Evolutionary conservation across 2,329 filamentous ascomycete species (phyloP), one percentile per base, ranked within the genome.

Genomic region (Beauveria sp.): DNA sequence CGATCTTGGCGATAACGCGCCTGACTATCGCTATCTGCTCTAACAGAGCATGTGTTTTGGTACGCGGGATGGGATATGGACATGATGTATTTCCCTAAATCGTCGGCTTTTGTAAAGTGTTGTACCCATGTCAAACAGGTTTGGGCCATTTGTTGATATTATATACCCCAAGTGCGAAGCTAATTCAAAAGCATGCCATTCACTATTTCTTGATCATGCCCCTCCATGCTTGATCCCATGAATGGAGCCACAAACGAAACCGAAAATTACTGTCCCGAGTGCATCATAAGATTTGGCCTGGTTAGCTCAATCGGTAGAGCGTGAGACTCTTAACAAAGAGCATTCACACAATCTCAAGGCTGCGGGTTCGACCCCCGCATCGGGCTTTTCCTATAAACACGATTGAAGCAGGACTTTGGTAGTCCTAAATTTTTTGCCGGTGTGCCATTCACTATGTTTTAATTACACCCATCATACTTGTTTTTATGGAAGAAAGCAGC

Each of bases 271-370:
- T 37, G 12, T 3, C 12, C 16, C 34, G 34, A 37, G 34, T 6
- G 34, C 34, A 37, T 37, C 34, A 37, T 16, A 37, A 37, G 34
- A 37, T 37, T 14, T 52, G 55, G 79, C 79, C 79, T 76, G 79
- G 80, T 78, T 85, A 85, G 82, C 82, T 85, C 82, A 85, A 84
- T 85, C 81, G 81, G 82, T 86, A 87, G 84, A 87, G 84, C 84
- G 84, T 86, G 80, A 85, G 84, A 86, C 84, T 87, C 84, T 83
- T 82, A 41, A 16, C 34, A 37, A 37, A 16, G 34, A 37, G 34
- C 34, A 37, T 37, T 37, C 34, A 37, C 34, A 37, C 34, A 37
- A 80, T 80, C 79, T 81, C 76, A 79, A 80, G 78, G 77, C 76
- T 80, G 77, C 75, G 77, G 77, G 80, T 82, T 81, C 78, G 77